phyloP scores from a whole-genome alignment of 768 basidiomycete species.

The Albatrellus ellisii region DNA sequence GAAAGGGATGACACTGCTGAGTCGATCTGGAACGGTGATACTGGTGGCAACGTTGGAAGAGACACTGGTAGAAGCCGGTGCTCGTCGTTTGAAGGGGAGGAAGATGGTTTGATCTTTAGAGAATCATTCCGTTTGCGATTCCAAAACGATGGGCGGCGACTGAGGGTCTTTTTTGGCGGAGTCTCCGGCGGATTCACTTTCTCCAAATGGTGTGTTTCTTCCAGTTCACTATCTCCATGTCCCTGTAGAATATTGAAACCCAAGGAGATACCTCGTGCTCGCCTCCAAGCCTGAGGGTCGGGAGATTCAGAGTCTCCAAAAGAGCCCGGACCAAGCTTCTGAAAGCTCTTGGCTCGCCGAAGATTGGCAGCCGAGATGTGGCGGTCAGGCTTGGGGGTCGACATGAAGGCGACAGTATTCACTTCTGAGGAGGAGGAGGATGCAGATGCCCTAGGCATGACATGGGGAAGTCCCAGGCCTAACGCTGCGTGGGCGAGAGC shows the following conservation, averaged over 20 bases:
- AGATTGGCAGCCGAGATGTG: conserved; percentile 16
- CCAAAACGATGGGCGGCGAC: conserved; percentile 14
- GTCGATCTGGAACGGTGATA: conserved; percentile 31
- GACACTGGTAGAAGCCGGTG: conserved; percentile 22
- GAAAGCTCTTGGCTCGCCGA: conserved; percentile 42
- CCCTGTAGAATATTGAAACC: conserved; percentile 34
- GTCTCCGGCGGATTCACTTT: conserved; percentile 20
- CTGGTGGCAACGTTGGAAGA: conserved; percentile 27
- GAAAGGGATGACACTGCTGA: conserved; percentile 13
- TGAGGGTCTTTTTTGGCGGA: conserved; percentile 11
- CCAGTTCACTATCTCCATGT: too few relatives aligned
- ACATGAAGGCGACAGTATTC: conserved; percentile 34
- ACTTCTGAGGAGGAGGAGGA: conserved; percentile 32
- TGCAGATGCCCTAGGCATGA: conserved; percentile 28
- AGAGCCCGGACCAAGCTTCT: conserved; percentile 22
- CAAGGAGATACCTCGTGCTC: conserved; percentile 45
- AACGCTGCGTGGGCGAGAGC: conserved; percentile 45
- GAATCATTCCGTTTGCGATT: conserved; percentile 16
- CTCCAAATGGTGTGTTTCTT: too few relatives aligned
- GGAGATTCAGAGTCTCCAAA: conserved; percentile 12
- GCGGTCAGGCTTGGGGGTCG: conserved; percentile 15
- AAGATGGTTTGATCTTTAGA: conserved; percentile 28
- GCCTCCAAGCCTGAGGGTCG: conserved; percentile 18
- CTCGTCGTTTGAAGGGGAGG: conserved; percentile 16
- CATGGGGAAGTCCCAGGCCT: conserved; percentile 45